Base-by-base conservation (phyloP, 257 asterid genomes). In the Catharanthus roseus region DNA sequence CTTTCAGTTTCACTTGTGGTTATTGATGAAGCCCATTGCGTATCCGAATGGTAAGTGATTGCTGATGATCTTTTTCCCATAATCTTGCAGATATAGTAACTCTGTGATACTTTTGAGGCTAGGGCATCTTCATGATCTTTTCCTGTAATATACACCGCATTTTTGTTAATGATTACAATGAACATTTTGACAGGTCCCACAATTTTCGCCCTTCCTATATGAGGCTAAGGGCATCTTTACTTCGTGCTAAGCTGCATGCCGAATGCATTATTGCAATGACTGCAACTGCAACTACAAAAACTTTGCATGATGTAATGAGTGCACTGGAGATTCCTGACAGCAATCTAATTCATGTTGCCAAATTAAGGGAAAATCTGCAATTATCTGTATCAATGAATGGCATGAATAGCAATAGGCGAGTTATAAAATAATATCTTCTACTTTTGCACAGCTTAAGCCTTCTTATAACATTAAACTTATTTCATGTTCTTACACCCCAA, bases 121-220 rank as follows among this genome's bases (percentile, higher is more conserved):
- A n/a, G n/a, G n/a, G n/a, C n/a, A n/a, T n/a, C n/a, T n/a, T n/a
- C n/a, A n/a, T n/a, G n/a, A n/a, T n/a, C n/a, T n/a, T n/a, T n/a
- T 68, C 23, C 31, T 31, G 26, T 45, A 23, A 41, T 63, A n/a
- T 33, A 21, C 44, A 9, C 19, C 57, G 29, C 44, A 36, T 6
- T 60, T 65, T 53, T 28, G 21, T 16, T 67, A 64, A 45, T 42
- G 19, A 42, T 70, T 61, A 47, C 44, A 63, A 72, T 68, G 44
- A 71, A 67, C 31, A 61, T 45, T 80, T 79, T 78, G 78, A 70
- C 89, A 93, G 99, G 99, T 93, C 99, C 70, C 99, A 93, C 83
- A 93, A 93, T 85, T 93, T 93, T 58, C 96, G 99, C 80, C 99
- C 99, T 79, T 89, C 97, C 18, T 93, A 91, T 76, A 93, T 91